Evolutionary conservation across 2,329 filamentous ascomycete genomes (phyloP).

Genomic region (Tolypocladium amazonense): DNA sequence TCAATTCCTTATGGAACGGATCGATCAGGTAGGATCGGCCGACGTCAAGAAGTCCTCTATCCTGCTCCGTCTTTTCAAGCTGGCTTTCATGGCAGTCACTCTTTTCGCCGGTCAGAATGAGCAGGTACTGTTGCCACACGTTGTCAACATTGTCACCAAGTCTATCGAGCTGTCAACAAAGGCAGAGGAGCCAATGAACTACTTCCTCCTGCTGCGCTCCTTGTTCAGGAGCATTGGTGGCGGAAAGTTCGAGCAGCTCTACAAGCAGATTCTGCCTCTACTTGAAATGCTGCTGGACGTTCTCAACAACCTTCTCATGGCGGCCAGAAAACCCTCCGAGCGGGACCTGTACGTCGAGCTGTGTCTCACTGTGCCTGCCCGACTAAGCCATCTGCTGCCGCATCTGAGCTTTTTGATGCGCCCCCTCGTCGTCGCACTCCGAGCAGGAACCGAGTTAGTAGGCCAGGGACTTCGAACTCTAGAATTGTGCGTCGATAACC

Average conservation of each 20-base stretch:
- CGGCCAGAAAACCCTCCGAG: constrained; percentile 81
- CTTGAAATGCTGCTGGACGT: constrained; percentile 97
- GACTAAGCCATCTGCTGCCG: constrained; percentile 86
- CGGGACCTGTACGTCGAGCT: constrained; percentile 95
- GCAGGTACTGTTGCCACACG: constrained; percentile 86
- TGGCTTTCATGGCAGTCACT: constrained; percentile 98
- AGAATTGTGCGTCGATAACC: constrained; percentile 94
- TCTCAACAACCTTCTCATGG: constrained; percentile 85
- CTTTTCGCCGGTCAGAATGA: constrained; percentile 93
- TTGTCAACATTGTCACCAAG: constrained; percentile 93
- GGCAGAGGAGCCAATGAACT: constrained; percentile 96
- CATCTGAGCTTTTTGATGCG: constrained; percentile 97
- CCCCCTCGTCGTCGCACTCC: constrained; percentile 87
- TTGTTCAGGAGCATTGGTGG: constrained; percentile 95
- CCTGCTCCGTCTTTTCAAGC: constrained; percentile 84
- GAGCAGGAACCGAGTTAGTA: constrained; percentile 85
- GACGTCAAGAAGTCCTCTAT: constrained; percentile 92
- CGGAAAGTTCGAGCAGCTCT: constrained; percentile 92
- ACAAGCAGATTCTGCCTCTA: constrained; percentile 93
- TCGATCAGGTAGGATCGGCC: constrained; percentile 85
- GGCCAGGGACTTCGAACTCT: constrained; percentile 88
- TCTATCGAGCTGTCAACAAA: constrained; percentile 94
- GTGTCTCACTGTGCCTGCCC: constrained; percentile 87
- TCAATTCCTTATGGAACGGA: constrained; percentile 93
- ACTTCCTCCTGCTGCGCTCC: constrained; percentile 85